A percentile compares a stretch with the other conserved stretches of the same genome.
phyloP scores from a whole-genome alignment of 768 basidiomycete species.

The Xerocomellus chrysenteron region DNA sequence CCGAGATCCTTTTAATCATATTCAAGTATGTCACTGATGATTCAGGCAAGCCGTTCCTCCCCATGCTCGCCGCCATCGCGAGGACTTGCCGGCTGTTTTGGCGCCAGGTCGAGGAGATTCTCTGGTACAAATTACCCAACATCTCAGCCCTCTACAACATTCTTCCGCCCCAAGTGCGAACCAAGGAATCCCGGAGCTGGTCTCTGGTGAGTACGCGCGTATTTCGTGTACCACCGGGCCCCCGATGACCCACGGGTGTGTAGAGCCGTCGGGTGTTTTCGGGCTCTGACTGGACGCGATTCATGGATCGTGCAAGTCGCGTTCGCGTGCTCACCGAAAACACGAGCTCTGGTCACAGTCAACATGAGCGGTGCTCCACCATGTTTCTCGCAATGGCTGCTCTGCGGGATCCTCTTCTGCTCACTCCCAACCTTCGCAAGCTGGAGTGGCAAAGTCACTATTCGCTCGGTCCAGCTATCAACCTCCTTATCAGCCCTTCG shows the following conservation, averaged over 20 bases:
- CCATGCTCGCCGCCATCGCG: constrained; percentile 25
- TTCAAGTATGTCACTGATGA: constrained; percentile 19
- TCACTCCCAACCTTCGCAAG: constrained; percentile 24
- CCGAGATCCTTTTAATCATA: constrained; percentile 25
- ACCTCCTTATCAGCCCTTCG: constrained; percentile 22
- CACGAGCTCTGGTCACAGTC: not conserved
- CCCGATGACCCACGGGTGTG: not conserved
- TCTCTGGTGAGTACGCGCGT: constrained; percentile 15
- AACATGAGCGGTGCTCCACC: not conserved
- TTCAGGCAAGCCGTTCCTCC: constrained; percentile 11
- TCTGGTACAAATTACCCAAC: constrained; percentile 20
- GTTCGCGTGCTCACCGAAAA: constrained; percentile 15
- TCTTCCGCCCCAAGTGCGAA: constrained; percentile 18
- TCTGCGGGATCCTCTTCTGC: constrained; percentile 16
- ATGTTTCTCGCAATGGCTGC: constrained; percentile 17
- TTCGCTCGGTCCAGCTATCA: constrained; percentile 5
- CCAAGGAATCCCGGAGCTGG: constrained; percentile 14
- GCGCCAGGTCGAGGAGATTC: constrained; percentile 17
- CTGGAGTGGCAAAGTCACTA: constrained; percentile 16
- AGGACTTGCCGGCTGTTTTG: constrained; percentile 27
- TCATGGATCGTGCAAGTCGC: constrained; percentile 14
- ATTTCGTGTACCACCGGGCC: not conserved
- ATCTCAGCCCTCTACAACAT: constrained; percentile 13
- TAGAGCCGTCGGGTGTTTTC: constrained; percentile 22
- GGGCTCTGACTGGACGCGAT: constrained; percentile 18